A percentile compares a stretch with the other conserved stretches of the same genome.
Conservation (phyloP, 345 rosid species). For the Angophora floribunda region DNA sequence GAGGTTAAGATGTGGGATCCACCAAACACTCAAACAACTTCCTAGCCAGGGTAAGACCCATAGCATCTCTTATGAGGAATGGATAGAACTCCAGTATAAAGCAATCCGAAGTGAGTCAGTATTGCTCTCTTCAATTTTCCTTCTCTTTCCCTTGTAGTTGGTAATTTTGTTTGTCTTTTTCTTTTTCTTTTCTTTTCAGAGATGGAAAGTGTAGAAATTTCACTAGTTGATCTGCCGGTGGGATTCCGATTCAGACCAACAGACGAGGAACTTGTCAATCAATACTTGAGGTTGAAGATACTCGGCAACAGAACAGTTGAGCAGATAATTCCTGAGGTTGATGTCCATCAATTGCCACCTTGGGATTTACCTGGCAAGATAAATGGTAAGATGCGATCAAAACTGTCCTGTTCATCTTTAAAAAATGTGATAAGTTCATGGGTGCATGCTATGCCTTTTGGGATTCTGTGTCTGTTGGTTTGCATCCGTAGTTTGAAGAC, state of each 20-base stretch:
- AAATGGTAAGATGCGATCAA: not conserved
- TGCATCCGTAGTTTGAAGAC: not conserved
- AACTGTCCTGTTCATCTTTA: not conserved
- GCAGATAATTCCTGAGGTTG: not conserved
- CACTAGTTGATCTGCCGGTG: not conserved
- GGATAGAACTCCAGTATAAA: not conserved
- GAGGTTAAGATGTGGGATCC: not conserved
- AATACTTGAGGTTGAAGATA: not conserved
- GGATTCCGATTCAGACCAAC: not conserved
- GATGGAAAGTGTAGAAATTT: not conserved
- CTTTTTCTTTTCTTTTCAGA: rapidly evolving
- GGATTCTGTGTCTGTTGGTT: not conserved
- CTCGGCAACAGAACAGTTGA: not conserved
- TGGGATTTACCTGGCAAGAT: not conserved
- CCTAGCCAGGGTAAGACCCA: not conserved
- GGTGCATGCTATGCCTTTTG: not conserved
- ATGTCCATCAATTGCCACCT: not conserved
- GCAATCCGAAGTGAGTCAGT: not conserved
- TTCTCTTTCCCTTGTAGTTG: not conserved
- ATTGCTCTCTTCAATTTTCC: not conserved
- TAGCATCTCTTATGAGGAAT: not conserved
- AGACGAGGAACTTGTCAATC: not conserved
- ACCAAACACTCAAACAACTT: not conserved
- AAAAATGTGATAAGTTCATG: not conserved
- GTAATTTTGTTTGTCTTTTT: not conserved